phyloP scores from a whole-genome alignment of 78 protist genomes.

The Creolimax fragrantissima region DNA sequence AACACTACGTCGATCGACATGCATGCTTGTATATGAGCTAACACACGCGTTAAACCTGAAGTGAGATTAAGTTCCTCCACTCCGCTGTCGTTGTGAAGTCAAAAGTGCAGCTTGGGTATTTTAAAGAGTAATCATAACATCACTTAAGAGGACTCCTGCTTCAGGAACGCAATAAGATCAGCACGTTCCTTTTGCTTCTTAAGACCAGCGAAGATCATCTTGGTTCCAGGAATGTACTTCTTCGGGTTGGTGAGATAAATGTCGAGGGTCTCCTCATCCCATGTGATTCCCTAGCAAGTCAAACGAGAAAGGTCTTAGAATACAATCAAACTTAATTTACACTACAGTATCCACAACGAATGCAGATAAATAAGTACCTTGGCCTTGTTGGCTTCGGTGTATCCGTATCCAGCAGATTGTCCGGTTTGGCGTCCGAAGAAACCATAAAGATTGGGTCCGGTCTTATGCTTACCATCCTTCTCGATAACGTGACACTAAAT shows the following conservation, averaged over 20 bases:
- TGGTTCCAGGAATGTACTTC: slow-evolving; percentile 80
- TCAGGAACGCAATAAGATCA: slow-evolving; percentile 49
- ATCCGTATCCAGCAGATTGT: slow-evolving; percentile 47
- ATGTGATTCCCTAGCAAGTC: slow-evolving; percentile 25
- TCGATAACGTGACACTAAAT: slow-evolving; percentile 68
- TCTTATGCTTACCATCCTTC: slow-evolving; percentile 52
- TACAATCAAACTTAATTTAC: not conserved
- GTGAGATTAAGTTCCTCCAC: too few relatives aligned
- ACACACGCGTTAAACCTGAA: too few relatives aligned
- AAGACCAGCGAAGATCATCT: slow-evolving; percentile 82
- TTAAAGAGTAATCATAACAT: too few relatives aligned
- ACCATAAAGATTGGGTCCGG: slow-evolving; percentile 71
- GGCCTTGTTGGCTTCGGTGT: slow-evolving; percentile 71
- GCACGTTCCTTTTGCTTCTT: slow-evolving; percentile 55
- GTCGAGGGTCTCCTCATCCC: slow-evolving; percentile 61
- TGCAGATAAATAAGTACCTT: too few relatives aligned
- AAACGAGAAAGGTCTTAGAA: not conserved
- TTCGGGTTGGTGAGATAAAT: slow-evolving; percentile 69
- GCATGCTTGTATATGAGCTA: too few relatives aligned
- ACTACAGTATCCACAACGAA: too few relatives aligned
- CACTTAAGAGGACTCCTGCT: not conserved
- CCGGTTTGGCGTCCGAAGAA: slow-evolving; percentile 64
- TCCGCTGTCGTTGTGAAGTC: too few relatives aligned
- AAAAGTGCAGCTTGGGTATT: too few relatives aligned
- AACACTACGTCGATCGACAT: too few relatives aligned